Evolutionary conservation across 805 yeast genomes (phyloP), one percentile per base, ranked within the genome.

Genomic region (Metschnikowia lunata): DNA sequence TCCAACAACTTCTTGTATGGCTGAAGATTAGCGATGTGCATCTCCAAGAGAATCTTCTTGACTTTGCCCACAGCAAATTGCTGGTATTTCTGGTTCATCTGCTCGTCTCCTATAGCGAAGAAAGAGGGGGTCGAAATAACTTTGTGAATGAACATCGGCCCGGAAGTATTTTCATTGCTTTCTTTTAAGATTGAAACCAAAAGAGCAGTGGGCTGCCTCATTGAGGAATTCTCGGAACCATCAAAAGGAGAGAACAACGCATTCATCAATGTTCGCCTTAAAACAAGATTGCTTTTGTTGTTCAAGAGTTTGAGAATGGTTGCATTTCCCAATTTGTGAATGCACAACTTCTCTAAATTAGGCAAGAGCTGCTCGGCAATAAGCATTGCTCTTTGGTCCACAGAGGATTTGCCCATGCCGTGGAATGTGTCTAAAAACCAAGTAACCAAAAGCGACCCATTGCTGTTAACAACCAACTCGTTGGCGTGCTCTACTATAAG

Each of bases 401-500:
- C 38, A 10, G 35, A 30, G 55, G 80, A 75, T 33, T 83, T 82
- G 13, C 34, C 39, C 9, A 42, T 36, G 8, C 47, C 45, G 43
- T 57, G 63, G 47, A 62, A 71, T 1, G 97, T 87, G 60, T 93
- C 99, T 59, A 93, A 75, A 56, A 86, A 85, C 99, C 99, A 93
- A 1, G 97, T 88, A 43, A 93, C 78, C 54, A 93, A 73, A 51
- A 93, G 69, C 1, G 96, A 84, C 23, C 98, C 97, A 62, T 93
- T 93, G 49, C 82, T 78, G 61, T 90, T 89, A 6, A 83, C 76
- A 1, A 89, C 88, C 54, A 93, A 73, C 51, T 82, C 86, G 50
- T 84, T 85, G 26, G 91, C 82, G 68, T 86, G 81, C 36, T 83
- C 74, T 18, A 89, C 80, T 43, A 93, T 85, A 51, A 88, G 78